Base-by-base conservation (phyloP, 257 asterid genomes). In the Solanum sitiens region DNA sequence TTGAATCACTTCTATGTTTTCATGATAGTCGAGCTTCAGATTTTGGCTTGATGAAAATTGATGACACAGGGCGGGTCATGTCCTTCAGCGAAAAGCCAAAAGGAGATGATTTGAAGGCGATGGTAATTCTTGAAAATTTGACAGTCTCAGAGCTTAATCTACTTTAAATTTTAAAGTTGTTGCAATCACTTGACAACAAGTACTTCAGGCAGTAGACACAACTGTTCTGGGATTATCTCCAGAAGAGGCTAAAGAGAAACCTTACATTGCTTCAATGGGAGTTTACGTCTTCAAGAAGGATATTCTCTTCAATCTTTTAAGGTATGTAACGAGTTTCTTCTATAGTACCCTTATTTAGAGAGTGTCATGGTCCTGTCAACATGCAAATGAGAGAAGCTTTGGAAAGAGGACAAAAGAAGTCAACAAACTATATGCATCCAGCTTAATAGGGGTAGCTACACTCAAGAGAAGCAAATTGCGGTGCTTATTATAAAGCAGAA, bases 211-310 rank as follows among this genome's bases (percentile, higher is more conserved):
- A 75, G 98, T 95, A 23, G 98, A 97, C 92, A 97, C 99, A 44
- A 88, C 97, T n/a, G 95, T 95, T 71, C 87, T 97, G 83, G 98
- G 99, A 63, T 94, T 97, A 47, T 93, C 99, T 12, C 91, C 56
- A 88, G 98, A 94, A 2, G 99, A 97, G 90, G 99, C 99, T 74
- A 89, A 91, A 79, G 90, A 94, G 95, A 97, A 95, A 88, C 98
- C 99, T 88, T 97, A 93, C 77, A 95, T 97, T 88, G 99, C 99
- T 88, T 97, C 99, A 11, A 97, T 97, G 99, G 99, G 99, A 88
- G 98, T 97, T 67, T 97, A 97, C 72, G 98, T 97, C 92, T 97
- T 97, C 89, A 96, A 96, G 92, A 95, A 96, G 92, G 99, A 96
- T 23, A 94, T 95, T 88, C 99, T 96, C 92, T 89, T 96, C 86